Conservation (phyloP, 2,329 filamentous ascomycete species). For the Trichothecium roseum region DNA sequence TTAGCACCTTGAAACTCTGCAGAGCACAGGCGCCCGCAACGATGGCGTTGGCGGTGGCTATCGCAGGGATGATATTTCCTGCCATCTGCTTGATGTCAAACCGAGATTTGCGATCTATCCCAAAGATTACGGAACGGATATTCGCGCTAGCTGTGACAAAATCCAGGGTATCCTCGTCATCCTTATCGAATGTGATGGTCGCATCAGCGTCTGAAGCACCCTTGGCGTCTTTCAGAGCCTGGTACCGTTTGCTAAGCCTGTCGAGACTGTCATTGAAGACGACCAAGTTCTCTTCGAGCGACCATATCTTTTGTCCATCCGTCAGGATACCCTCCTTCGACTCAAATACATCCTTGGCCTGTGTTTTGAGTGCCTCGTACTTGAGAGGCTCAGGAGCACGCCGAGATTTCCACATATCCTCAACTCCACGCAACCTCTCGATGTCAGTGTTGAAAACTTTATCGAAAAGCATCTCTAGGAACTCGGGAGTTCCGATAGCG, state of each 20-base stretch:
- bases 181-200: constrained; percentile 86
- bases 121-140: constrained; percentile 78
- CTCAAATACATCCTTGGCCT: constrained; percentile 37
- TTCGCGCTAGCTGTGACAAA: constrained; percentile 90
- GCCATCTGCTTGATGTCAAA: constrained; percentile 99
- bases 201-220: constrained; percentile 39
- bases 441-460: constrained; percentile 90
- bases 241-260: constrained; percentile 64
- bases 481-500: constrained; percentile 68
- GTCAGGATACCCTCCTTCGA: constrained; percentile 43
- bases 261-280: constrained; percentile 80
- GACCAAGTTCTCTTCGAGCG: constrained; percentile 68
- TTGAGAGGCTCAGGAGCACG: constrained; percentile 63
- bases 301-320: constrained; percentile 71
- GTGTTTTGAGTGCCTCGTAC: constrained; percentile 49
- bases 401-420: constrained; percentile 92
- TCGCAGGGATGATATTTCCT: constrained; percentile 96
- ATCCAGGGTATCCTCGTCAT: constrained; percentile 88
- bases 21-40: constrained; percentile 87
- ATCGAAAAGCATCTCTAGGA: constrained; percentile 73
- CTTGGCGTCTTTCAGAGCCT: constrained; percentile 44
- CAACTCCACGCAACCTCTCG: constrained; percentile 69
- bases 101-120: constrained; percentile 77
- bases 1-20: constrained; percentile 84
- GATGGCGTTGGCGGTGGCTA: constrained; percentile 96